A percentile compares a stretch with the other conserved stretches of the same genome.
These are phyloP conservation scores for Vitis hybrid DNA, from an alignment of 177 flowering plant species.

Conservation along the genomic window DNA sequence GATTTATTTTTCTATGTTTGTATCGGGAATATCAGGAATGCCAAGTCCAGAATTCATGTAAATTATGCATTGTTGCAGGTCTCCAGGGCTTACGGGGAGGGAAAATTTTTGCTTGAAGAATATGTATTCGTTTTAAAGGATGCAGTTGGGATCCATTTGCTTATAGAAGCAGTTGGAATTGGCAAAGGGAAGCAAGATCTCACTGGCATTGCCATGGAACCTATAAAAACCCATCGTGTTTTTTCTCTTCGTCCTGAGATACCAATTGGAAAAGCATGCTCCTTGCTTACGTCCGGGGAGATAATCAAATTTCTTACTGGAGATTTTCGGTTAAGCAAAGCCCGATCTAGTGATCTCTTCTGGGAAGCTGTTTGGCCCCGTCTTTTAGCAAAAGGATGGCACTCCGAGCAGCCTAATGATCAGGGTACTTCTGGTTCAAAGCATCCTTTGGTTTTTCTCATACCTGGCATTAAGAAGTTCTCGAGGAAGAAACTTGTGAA, in stretches of 20 bases:
- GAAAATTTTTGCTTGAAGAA: conserved; percentile 47
- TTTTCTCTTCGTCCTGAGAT: conserved; percentile 36
- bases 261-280: conserved; percentile 55
- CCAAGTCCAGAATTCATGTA: background rate
- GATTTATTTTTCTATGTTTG: background rate
- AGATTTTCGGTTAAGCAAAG: conserved; percentile 29
- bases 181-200: conserved; percentile 79
- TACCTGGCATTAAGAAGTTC: conserved; percentile 32
- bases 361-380: conserved; percentile 45
- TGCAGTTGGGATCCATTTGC: conserved; percentile 43
- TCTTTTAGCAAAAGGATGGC: conserved; percentile 36
- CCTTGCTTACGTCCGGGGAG: conserved; percentile 24
- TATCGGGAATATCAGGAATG: background rate
- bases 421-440: conserved; percentile 11
- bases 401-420: conserved; percentile 31
- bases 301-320: conserved; percentile 27
- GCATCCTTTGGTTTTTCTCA: conserved; percentile 22
- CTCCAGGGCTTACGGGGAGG: conserved; percentile 43
- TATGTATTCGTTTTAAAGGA: conserved; percentile 52
- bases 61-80: conserved; percentile 15
- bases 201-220: conserved; percentile 45
- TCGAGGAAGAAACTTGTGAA: conserved; percentile 22
- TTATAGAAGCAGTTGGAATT: conserved; percentile 65
- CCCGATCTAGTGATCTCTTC: conserved; percentile 26
- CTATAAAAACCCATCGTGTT: conserved; percentile 33